Conservation (phyloP, 805 yeast species). For the Nakazawaea ernobii region DNA sequence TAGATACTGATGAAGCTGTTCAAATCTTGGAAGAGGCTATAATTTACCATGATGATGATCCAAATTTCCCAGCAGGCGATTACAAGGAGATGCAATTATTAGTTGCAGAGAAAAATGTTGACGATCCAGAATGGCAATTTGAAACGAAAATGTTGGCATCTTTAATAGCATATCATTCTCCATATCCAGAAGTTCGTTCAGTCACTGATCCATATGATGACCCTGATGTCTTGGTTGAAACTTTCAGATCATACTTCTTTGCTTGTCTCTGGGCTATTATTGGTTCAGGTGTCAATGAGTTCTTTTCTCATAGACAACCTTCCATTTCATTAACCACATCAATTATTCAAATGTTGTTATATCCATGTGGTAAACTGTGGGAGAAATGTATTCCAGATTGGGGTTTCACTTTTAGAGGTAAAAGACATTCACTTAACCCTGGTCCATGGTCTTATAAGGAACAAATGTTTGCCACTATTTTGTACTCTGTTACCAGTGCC, state of each 20-base stretch:
- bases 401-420: slow-evolving; percentile 33
- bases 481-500: slow-evolving; percentile 29
- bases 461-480: slow-evolving; percentile 56
- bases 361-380: slow-evolving; percentile 36
- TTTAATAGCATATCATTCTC: slow-evolving; percentile 34
- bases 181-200: slow-evolving; percentile 64
- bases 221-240: slow-evolving; percentile 40
- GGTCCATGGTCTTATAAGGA: slow-evolving; percentile 64
- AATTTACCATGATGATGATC: slow-evolving; percentile 39
- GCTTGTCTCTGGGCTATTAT: slow-evolving; percentile 47
- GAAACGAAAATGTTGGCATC: slow-evolving; percentile 28
- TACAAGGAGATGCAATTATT: slow-evolving; percentile 27
- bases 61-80: slow-evolving; percentile 36
- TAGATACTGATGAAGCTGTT: slow-evolving; percentile 32
- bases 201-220: slow-evolving; percentile 58
- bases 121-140: slow-evolving; percentile 21
- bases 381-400: slow-evolving; percentile 31
- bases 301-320: slow-evolving; percentile 52
- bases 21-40: slow-evolving; percentile 33
- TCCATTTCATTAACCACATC: slow-evolving; percentile 36
- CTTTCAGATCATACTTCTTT: slow-evolving; percentile 50
- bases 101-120: slow-evolving; percentile 5
- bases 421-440: slow-evolving; percentile 42
- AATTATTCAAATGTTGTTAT: slow-evolving; percentile 40
- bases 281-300: slow-evolving; percentile 51